Evolutionary conservation across 2,329 filamentous ascomycete genomes (phyloP), one percentile per base, ranked within the genome.

Genomic region (Thermochaetoides dissita): DNA sequence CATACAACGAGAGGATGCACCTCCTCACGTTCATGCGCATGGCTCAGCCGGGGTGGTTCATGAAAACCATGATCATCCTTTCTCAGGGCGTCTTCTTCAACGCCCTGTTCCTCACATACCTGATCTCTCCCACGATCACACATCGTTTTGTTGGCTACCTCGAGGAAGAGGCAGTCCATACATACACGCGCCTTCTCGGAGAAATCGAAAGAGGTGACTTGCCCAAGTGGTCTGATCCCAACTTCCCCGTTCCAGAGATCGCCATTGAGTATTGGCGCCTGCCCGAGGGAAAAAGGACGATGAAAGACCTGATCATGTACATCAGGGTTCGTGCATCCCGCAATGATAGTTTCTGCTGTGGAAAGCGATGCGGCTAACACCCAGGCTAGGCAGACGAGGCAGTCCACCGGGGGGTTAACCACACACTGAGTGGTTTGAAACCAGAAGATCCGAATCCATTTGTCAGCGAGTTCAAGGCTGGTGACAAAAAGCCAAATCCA

Each of bases 71-170:
- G 77, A 86, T 96, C 42, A 74, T 96, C 34, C 86, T 80, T 8
- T 88, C 89, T 0, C 89, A 96, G 61, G 91, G 89, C 34, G 84
- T 96, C 53, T 96, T 94, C 70, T 95, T 94, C 74, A 98, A 98
- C 64, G 74, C 78, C 49, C 76, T 96, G 59, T 96, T 98, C 70
- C 46, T 94, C 48, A 73, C 81, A 37, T 96, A 96, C 63, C 77
- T 98, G 31, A 56, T 94, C 46, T 86, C 81, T 1, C 89, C 91
- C 6, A 78, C 80, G 47, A 89, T 85, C 49, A 89, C 84, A 56
- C 91, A 98, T 62, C 81, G 91, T 36, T 96, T 98, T 61, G 88
- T 96, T 41, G 91, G 88, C 2, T 96, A 96, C 54, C 76, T 98
- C 9, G 91, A 98, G 62, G 91, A 98, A 60, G 91, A 98, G 62